Conservation (phyloP, 2,329 filamentous ascomycete genomes). For the Nigrospora osmanthi region DNA sequence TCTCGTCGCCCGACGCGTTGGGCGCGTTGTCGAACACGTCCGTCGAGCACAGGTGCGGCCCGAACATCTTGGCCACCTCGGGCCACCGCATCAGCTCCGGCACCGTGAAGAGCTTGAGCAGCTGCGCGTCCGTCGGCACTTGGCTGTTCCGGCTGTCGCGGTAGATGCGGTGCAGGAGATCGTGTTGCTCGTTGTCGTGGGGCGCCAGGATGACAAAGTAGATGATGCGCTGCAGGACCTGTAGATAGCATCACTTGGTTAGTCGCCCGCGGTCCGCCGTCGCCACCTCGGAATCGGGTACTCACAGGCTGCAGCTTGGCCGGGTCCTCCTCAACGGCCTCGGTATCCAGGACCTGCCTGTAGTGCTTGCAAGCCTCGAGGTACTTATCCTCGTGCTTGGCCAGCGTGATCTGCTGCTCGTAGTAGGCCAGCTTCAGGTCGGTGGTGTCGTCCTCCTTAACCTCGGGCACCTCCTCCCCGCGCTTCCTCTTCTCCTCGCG, state of each 20-base stretch:
- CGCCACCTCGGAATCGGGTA: conserved; percentile 4
- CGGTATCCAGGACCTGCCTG: conserved; percentile 90
- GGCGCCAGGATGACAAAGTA: conserved; percentile 96
- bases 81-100: conserved; percentile 98
- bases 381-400: conserved; percentile 97
- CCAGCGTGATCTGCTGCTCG: conserved; percentile 91
- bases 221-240: conserved; percentile 90
- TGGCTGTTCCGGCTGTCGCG: conserved; percentile 74
- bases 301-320: conserved; percentile 77
- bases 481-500: conserved; percentile 77
- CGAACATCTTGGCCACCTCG: conserved; percentile 81
- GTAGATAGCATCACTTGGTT: conserved; percentile 8
- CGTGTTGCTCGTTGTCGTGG: conserved; percentile 97
- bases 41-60: conserved; percentile 76
- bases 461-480: conserved; percentile 70
- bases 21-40: conserved; percentile 76
- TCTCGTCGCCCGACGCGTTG: conserved; percentile 62
- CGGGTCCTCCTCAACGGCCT: conserved; percentile 86
- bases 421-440: conserved; percentile 95
- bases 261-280: neutral
- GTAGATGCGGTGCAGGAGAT: conserved; percentile 88
- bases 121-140: conserved; percentile 71
- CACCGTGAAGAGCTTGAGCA: conserved; percentile 90
- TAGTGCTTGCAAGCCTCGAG: conserved; percentile 98
- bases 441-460: conserved; percentile 81